Percentiles rank a stretch among this genome's conserved stretches.
These are phyloP conservation scores for Cokeromyces recurvatus DNA, from an alignment of 371 early-diverging fungal species.

Conservation along the genomic window DNA sequence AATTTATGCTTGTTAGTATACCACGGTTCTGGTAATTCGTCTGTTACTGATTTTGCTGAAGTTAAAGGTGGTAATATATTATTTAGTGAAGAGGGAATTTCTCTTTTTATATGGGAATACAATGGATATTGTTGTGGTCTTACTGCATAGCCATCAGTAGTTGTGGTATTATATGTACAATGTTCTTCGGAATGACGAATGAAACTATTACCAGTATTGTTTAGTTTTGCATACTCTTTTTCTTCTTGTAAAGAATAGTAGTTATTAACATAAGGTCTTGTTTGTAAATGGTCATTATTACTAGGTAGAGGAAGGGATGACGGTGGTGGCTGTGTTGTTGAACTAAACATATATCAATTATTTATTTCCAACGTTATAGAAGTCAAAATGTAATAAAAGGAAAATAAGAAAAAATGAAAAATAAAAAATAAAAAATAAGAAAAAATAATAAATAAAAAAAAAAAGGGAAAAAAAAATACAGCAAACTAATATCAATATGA, in stretches of 20 bases:
- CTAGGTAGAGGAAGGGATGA: no score
- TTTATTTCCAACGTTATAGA: constrained; percentile 20
- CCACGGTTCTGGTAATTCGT: no score
- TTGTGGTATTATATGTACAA: background rate
- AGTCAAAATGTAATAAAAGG: background rate
- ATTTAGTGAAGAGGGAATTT: background rate
- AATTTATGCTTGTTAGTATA: no score
- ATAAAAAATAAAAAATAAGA: background rate
- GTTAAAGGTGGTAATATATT: background rate
- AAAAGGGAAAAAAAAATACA: background rate
- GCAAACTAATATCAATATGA: no score
- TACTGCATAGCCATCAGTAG: no score
- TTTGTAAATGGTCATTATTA: no score
- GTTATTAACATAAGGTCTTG: no score
- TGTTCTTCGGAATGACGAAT: background rate
- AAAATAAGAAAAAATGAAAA: constrained; percentile 1
- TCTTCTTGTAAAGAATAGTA: no score
- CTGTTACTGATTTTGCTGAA: background rate
- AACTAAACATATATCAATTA: constrained; percentile 20
- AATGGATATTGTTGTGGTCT: no score
- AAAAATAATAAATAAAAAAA: background rate
- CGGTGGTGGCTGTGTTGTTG: background rate
- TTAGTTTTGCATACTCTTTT: background rate
- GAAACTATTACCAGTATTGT: no score
- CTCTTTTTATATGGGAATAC: no score